Conservation (phyloP, 345 rosid species). For the Microcos paniculata region DNA sequence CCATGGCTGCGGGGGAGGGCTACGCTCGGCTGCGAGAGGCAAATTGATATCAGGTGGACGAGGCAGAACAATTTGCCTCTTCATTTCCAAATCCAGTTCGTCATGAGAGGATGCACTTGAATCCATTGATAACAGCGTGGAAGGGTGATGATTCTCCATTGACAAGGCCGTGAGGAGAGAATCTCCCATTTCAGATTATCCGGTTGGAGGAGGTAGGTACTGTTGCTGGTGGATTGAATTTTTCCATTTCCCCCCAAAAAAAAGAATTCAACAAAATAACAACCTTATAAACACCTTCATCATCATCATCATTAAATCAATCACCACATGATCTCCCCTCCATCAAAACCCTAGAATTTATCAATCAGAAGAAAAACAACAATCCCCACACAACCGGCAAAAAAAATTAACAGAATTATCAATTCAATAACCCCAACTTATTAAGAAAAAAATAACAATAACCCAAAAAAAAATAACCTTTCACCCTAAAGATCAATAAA, state of each 20-base stretch:
- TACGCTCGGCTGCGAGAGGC: slow-evolving; percentile 81
- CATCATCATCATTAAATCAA: slow-evolving; percentile 41
- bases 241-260: slow-evolving; percentile 32
- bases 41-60: slow-evolving; percentile 93
- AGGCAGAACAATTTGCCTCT: slow-evolving; percentile 67
- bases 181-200: slow-evolving; percentile 50
- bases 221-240: slow-evolving; percentile 37
- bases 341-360: slow-evolving; percentile 50
- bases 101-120: slow-evolving; percentile 88
- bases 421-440: slow-evolving; percentile 35
- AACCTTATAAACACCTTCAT: slow-evolving; percentile 40
- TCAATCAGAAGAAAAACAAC: slow-evolving; percentile 29
- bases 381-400: slow-evolving; percentile 29
- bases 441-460: neutral
- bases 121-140: slow-evolving; percentile 94
- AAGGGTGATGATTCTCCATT: slow-evolving; percentile 95
- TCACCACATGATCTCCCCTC: slow-evolving; percentile 62
- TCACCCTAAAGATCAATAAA: neutral
- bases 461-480: neutral
- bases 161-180: slow-evolving; percentile 50
- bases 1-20: slow-evolving; percentile 69
- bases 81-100: slow-evolving; percentile 89
- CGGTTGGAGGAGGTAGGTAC: slow-evolving; percentile 22
- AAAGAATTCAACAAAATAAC: slow-evolving; percentile 45
- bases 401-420: slow-evolving; percentile 23